A percentile compares a stretch with the other conserved stretches of the same genome.
Evolutionary conservation across 2,329 filamentous ascomycete species (phyloP).

Genomic region (Ascochyta clinopodiicola): DNA sequence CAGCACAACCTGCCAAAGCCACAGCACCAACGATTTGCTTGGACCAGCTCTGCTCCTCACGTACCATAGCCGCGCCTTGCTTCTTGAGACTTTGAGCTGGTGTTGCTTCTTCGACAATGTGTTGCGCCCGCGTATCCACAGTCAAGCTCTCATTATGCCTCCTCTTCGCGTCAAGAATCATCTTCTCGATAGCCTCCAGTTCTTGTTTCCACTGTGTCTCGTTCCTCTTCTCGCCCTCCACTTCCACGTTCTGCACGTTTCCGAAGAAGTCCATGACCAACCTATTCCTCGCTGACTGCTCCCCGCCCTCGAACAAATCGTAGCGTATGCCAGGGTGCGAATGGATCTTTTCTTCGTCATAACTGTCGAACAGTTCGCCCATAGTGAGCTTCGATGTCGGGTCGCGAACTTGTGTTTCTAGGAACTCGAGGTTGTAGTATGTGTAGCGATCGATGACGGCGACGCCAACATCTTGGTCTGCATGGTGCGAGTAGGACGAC

Average conservation of each 20-base stretch:
- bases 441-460: slow-evolving; percentile 75
- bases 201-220: slow-evolving; percentile 67
- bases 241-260: slow-evolving; percentile 95
- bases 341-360: slow-evolving; percentile 93
- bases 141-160: slow-evolving; percentile 43
- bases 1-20: slow-evolving; percentile 48
- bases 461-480: slow-evolving; percentile 96
- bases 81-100: slow-evolving; percentile 26
- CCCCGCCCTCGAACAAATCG: slow-evolving; percentile 90
- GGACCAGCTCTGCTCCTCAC: slow-evolving; percentile 46
- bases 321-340: slow-evolving; percentile 90
- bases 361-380: slow-evolving; percentile 94
- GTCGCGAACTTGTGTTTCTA: slow-evolving; percentile 87
- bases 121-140: slow-evolving; percentile 25
- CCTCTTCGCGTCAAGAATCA: slow-evolving; percentile 63
- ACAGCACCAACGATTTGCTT: slow-evolving; percentile 51
- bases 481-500: slow-evolving; percentile 96
- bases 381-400: slow-evolving; percentile 87
- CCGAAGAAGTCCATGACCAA: slow-evolving; percentile 97
- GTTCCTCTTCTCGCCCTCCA: slow-evolving; percentile 64
- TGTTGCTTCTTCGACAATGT: slow-evolving; percentile 34
- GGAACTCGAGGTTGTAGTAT: slow-evolving; percentile 67
- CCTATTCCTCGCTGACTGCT: slow-evolving; percentile 75
- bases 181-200: slow-evolving; percentile 71
- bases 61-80: slow-evolving; percentile 45